Base-by-base conservation (phyloP, 2,329 filamentous ascomycete genomes). In the Monosporascus sp. region DNA sequence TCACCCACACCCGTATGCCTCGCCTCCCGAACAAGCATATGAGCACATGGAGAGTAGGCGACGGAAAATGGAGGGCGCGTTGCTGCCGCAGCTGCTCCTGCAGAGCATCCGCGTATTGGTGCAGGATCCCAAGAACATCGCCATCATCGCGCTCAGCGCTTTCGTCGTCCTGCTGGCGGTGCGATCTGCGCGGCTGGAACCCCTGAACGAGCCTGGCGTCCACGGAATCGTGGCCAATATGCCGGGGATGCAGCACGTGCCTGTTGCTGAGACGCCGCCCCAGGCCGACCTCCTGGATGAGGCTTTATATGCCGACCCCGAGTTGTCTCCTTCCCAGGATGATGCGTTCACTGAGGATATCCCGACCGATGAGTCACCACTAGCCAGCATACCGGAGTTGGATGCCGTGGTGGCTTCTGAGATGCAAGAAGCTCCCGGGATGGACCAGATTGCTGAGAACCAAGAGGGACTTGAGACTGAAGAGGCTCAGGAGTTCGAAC, bases 91-190 rank as follows among this genome's bases (percentile, higher is more conserved):
- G 55, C 70, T 86, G 8, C 62, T 86, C 0, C 60, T 81, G 8
- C 78, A 82, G 57, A 80, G 81, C 0, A 70, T 73, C 49, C 74
- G 76, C 35, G 77, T 86, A 7, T 65, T 81, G 18, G 62, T 86
- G 60, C 74, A 77, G 47, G 83, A 86, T 59, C 74, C 74, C 53
- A 84, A 79, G 69, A 86, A 86, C 52, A 64, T 85, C 9, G 69
- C 76, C n/a, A 85, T 86, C 25, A 70, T 74, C 5, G 61, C 80
- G 0, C 69, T 87, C 49, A 76, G 78, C 51, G 54, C 80, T 2
- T 63, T 86, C n/a, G 74, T 83, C 2, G 59, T 83, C 15, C 52
- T 81, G 27, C 70, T 85, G 9, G 77, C 79, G 1, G 50, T 78
- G 14, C 66, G 68, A 17, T 62, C 55, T 58, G 69, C 49, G 54